Percentiles rank a stretch among this genome's conserved stretches.
Evolutionary conservation across 495 filamentous ascomycete species (phyloP).

Genomic region (Hypoxylon lienhwacheense): DNA sequence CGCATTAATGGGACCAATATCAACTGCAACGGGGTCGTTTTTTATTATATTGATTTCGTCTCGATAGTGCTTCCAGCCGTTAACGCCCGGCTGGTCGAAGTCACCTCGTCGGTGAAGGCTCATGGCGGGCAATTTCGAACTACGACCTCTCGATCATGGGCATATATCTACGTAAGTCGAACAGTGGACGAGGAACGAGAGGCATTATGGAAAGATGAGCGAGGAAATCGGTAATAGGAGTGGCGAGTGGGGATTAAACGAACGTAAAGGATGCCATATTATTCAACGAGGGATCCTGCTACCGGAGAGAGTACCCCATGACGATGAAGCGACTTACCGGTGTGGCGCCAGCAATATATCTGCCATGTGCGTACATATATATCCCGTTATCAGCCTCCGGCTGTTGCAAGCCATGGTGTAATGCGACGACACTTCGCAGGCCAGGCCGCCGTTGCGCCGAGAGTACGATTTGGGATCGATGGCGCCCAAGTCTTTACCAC

Average conservation of each 20-base stretch:
- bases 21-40: background rate
- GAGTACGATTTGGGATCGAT: constrained; percentile 17
- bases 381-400: constrained; percentile 28
- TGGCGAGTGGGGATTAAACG: constrained; percentile 22
- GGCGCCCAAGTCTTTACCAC: constrained; percentile 5
- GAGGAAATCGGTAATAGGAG: constrained; percentile 4
- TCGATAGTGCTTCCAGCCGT: background rate
- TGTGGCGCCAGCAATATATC: constrained; percentile 26
- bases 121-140: constrained; percentile 18
- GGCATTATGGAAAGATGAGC: constrained; percentile 27
- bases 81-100: background rate
- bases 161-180: constrained; percentile 23
- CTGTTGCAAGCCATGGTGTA: constrained; percentile 19
- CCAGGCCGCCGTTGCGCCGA: constrained; percentile 19
- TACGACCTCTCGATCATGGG: constrained; percentile 16
- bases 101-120: constrained; percentile 2
- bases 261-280: constrained; percentile 20
- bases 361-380: constrained; percentile 33
- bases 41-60: background rate
- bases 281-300: constrained; percentile 10
- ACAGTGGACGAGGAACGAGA: constrained; percentile 20
- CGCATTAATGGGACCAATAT: constrained; percentile 21
- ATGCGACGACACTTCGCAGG: constrained; percentile 26
- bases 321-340: constrained; percentile 10
- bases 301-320: constrained; percentile 4